These are phyloP conservation scores for Byssothecium circinans DNA, from an alignment of 2,329 filamentous ascomycete genomes.

Conservation along the genomic window DNA sequence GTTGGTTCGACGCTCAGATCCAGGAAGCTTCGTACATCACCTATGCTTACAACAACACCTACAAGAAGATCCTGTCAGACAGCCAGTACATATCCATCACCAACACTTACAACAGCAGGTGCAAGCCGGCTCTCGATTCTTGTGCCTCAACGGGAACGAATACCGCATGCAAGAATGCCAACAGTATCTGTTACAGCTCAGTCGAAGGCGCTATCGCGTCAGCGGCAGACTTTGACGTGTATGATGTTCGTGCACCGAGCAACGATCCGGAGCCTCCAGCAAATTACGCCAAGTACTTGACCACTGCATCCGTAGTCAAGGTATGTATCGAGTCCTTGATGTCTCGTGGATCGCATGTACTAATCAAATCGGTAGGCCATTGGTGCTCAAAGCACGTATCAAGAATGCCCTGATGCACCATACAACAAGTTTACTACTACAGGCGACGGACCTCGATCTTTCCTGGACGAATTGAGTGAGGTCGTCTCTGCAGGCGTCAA, in stretches of 20 bases:
- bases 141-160: slow-evolving; percentile 55
- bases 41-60: slow-evolving; percentile 55
- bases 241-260: slow-evolving; percentile 58
- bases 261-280: slow-evolving; percentile 59
- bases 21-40: slow-evolving; percentile 53
- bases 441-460: slow-evolving; percentile 46
- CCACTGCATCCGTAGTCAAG: slow-evolving; percentile 51
- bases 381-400: slow-evolving; percentile 60
- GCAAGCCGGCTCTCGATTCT: slow-evolving; percentile 55
- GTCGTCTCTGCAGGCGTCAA: slow-evolving; percentile 33
- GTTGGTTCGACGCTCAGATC: slow-evolving; percentile 57
- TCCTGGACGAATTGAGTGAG: slow-evolving; percentile 19
- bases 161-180: slow-evolving; percentile 54
- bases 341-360: neutral
- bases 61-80: slow-evolving; percentile 42
- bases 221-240: slow-evolving; percentile 55
- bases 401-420: slow-evolving; percentile 49
- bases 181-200: slow-evolving; percentile 55
- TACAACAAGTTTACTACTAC: slow-evolving; percentile 47
- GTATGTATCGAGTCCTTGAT: neutral
- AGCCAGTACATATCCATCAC: slow-evolving; percentile 56
- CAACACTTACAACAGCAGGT: slow-evolving; percentile 60
- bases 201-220: slow-evolving; percentile 54
- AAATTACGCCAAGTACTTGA: slow-evolving; percentile 59
- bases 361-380: slow-evolving; percentile 46